Percentiles rank a stretch among this genome's conserved stretches.
These are phyloP conservation scores for Epichloe glyceriae DNA, from an alignment of 2,329 filamentous ascomycete genomes.

Conservation along the genomic window DNA sequence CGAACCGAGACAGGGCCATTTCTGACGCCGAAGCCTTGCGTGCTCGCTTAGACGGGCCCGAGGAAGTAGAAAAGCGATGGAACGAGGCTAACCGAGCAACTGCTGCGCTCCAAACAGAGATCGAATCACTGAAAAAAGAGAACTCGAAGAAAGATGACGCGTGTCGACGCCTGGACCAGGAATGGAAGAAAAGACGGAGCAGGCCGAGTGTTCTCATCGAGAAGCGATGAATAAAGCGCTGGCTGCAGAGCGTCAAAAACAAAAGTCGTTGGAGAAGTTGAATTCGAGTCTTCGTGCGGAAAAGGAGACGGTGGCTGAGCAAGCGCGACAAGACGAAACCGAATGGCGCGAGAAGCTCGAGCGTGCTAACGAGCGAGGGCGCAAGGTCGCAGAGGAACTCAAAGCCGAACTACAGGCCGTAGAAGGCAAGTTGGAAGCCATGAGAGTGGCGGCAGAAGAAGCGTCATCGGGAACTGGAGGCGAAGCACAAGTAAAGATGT, in stretches of 20 bases:
- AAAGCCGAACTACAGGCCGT: conserved; percentile 64
- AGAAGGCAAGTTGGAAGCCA: conserved; percentile 80
- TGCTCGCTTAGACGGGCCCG: conserved; percentile 33
- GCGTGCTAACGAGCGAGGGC: conserved; percentile 56
- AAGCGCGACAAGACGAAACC: conserved; percentile 52
- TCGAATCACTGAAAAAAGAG: conserved; percentile 32
- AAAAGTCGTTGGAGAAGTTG: conserved; percentile 42
- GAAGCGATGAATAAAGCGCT: conserved; percentile 55
- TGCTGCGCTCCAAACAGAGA: conserved; percentile 30
- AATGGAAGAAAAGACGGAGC: conserved; percentile 56
- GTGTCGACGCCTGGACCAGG: conserved; percentile 54
- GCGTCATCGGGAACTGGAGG: conserved; percentile 69
- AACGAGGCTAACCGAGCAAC: conserved; percentile 39
- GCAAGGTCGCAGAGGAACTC: conserved; percentile 60
- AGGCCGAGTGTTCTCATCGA: conserved; percentile 50
- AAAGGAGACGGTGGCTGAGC: conserved; percentile 61
- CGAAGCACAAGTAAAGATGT: conserved; percentile 75
- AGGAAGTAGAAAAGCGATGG: conserved; percentile 42
- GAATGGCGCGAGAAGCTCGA: conserved; percentile 63
- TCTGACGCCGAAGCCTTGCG: conserved; percentile 35
- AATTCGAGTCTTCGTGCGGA: conserved; percentile 60
- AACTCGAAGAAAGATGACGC: conserved; percentile 47
- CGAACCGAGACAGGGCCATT: conserved; percentile 44
- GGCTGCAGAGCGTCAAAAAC: conserved; percentile 48
- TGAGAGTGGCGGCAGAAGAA: conserved; percentile 78